Base-by-base conservation (phyloP, 495 filamentous ascomycete species). In the Chaetomium tenue region DNA sequence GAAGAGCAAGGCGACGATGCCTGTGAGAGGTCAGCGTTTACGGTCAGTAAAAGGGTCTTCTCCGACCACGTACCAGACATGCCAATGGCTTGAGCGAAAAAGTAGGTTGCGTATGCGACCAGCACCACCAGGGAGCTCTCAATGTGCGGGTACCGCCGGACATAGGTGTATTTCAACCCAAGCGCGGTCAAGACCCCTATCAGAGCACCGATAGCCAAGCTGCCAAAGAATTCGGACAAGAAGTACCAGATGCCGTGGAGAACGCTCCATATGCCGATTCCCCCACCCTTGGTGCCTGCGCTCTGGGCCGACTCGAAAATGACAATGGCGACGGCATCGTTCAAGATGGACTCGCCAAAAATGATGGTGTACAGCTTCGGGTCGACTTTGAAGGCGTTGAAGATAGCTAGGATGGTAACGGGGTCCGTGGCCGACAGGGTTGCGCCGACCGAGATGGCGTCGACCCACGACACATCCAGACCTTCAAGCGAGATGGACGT, bases 371-470 rank as follows among this genome's bases (percentile, higher is more conserved):
- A 98, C 6, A 98, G 84, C 77, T 97, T 97, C 12, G 94, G 94
- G 74, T 98, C 94, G 58, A 98, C 94, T 77, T 97, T 97, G 82
- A 97, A 98, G 1, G 95, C 89, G 72, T 97, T 98, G 86, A 98
- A 98, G 63, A 98, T 98, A 58, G 94, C 94, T 39, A 98, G 82
- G 68, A 98, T 97, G 0, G 94, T 98, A 55, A 98, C 92, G 0
- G 94, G 94, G 71, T 98, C 94, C 0, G 94, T 98, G 60, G 94
- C 94, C 2, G 94, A 98, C 28, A 98, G 84, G 0, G 94, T 98
- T 23, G 94, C 94, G 57, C 94, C 94, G 22, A 98, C 91, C 2
- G 92, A 95, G 63, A 98, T 91, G 50, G 94, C 94, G 71, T 98
- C 94, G 55, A 97, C 89, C 70, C 96, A 96, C 13, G 85, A 85